phyloP scores from a whole-genome alignment of 2,329 filamentous ascomycete species.

The Macrophomina pseudophaseolina region DNA sequence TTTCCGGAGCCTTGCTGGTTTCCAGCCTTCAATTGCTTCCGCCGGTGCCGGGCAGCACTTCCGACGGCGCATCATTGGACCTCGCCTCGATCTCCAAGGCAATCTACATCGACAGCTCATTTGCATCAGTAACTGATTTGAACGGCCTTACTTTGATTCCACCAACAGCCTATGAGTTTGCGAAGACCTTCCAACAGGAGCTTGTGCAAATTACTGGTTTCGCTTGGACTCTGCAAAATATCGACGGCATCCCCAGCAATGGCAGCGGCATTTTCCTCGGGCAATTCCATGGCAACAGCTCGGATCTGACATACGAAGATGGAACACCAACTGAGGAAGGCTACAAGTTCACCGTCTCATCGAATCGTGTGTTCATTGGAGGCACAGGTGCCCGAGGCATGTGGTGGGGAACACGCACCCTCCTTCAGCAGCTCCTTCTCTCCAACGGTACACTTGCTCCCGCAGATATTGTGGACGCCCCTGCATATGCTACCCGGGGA shows the following conservation, averaged over 20 bases:
- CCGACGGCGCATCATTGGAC: constrained; percentile 33
- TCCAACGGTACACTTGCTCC: constrained; percentile 40
- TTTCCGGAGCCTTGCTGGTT: constrained; percentile 25
- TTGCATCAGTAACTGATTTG: constrained; percentile 49
- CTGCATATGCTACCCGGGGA: constrained; percentile 52
- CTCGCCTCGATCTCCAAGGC: constrained; percentile 33
- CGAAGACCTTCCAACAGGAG: constrained; percentile 53
- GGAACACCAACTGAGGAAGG: constrained; percentile 56
- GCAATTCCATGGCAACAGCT: constrained; percentile 35
- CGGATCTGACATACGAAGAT: constrained; percentile 53
- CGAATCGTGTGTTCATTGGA: constrained; percentile 43
- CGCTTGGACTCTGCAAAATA: constrained; percentile 49
- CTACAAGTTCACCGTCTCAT: constrained; percentile 51
- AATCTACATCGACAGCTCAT: constrained; percentile 50
- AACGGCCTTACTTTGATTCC: constrained; percentile 59
- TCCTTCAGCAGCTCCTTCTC: constrained; percentile 50
- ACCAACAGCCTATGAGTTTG: constrained; percentile 57
- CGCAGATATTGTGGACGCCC: constrained; percentile 45
- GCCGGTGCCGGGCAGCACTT: constrained; percentile 34
- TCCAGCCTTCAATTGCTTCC: constrained; percentile 48
- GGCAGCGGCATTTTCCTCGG: constrained; percentile 53
- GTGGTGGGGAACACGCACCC: constrained; percentile 55
- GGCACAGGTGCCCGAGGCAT: constrained; percentile 53
- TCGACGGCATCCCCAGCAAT: constrained; percentile 41
- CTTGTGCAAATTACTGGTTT: constrained; percentile 48